Evolutionary conservation across 2,329 filamentous ascomycete genomes (phyloP), one percentile per base, ranked within the genome.

Genomic region (Pestalotiopsis sp.): DNA sequence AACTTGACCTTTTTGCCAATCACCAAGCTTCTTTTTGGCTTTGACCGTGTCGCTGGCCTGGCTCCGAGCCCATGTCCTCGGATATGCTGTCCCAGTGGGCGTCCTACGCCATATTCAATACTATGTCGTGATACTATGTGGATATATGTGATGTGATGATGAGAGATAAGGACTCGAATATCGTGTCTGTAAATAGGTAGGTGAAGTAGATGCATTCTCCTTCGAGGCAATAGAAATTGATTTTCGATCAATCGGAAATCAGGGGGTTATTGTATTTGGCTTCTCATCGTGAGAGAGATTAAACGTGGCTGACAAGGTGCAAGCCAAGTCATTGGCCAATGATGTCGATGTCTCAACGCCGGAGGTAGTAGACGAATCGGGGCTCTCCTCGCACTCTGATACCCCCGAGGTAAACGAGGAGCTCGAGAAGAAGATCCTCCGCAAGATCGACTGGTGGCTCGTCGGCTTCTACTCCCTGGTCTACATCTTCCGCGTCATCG

Each of bases 401-500:
- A 26, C 30, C 20, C 17, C 24, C 10, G 40, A 11, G 11, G 56
- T 66, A 14, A 66, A 73, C 26, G 57, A 62, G 5, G 71, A 69
- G n/a, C 66, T 78, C 6, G 74, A 78, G 62, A 78, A 74, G 65
- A 68, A 70, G 48, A 71, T 76, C 2, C 72, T 79, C 62, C 72
- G 73, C 24, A 81, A 80, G 71, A 70, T 78, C 56, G 79, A 81
- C 68, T 70, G 74, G 56, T 76, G 77, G 74, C 73, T 78, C 9
- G 73, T 78, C 9, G 71, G 71, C 6, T 77, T 75, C 65, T 77
- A 80, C 67, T 80, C 79, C 1, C 6, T 79, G 1, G 79, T 81
- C 14, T 81, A 81, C 65, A 73, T 81, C 44, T 79, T 81, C 68
- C 75, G 78, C 2, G 77, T 80, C 56, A 80, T 81, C 30, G 78